Evolutionary conservation across 805 yeast species (phyloP), one percentile per base, ranked within the genome.

Genomic region (Yamadazyma kitorensis): DNA sequence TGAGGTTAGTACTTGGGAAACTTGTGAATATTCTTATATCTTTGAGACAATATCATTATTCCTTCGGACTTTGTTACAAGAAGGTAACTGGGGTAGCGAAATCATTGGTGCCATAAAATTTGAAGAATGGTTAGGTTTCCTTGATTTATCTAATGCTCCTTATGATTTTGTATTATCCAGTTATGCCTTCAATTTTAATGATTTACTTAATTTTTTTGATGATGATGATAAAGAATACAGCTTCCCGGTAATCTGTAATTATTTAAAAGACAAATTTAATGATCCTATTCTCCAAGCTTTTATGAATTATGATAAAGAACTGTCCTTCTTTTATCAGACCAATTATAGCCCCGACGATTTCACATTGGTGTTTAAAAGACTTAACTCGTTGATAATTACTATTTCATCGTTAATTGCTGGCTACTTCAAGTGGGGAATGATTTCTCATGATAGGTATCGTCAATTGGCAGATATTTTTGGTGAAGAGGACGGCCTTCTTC

Each of bases 131-230:
- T 41, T 78, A 11, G 55, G 65, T 2, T 64, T 76, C 23, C 51
- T 82, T 6, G 63, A 72, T 2, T 48, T 79, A 35, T 57, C 67
- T 6, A 71, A 77, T 34, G 72, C 76, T 2, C 82, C 91, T 0
- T 81, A 68, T 51, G 88, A 83, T 47, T 78, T 70, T 44, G 64
- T 72, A 4, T 59, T 68, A 22, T 76, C 86, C 1, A 71, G 70
- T 39, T 74, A 80, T 0, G 55, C 78, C 42, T 62, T 68, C 24
- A 74, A 79, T 14, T 54, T 78, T 19, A 61, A 75, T 20, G 78
- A 76, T 16, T 70, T 78, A 1, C 59, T 81, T 27, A 77, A 74
- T 45, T 66, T 67, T 30, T 70, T 79, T 35, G 84, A 78, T 47
- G 78, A 74, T 28, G 76, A 75, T 27, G 63, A 68, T 24, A 68